Evolutionary conservation across 306 rosid species (phyloP).

Genomic region (Astragalus membranaceus): DNA sequence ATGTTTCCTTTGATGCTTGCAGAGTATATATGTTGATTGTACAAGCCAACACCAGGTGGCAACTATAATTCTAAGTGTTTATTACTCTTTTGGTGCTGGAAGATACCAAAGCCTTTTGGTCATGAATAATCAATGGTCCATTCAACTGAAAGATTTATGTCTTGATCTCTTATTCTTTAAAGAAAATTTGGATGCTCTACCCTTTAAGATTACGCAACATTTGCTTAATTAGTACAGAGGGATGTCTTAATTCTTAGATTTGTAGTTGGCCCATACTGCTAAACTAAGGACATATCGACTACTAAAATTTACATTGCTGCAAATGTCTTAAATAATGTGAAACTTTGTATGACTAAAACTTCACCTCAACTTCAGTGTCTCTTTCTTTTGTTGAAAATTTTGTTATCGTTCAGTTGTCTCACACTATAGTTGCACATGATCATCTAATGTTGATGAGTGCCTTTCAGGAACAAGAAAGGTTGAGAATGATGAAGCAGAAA

Average conservation of each 20-base stretch:
- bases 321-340: neutral
- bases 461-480: slow-evolving; percentile 64
- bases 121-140: no score
- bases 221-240: neutral
- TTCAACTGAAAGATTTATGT: no score
- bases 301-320: neutral
- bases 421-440: neutral
- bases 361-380: neutral
- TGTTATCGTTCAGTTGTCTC: slow-evolving; percentile 1
- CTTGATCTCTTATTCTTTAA: neutral
- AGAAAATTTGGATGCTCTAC: no score
- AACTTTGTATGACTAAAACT: neutral
- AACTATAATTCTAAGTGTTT: no score
- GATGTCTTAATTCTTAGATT: neutral
- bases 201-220: no score
- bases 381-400: neutral
- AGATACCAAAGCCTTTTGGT: no score
- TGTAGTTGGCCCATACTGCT: no score
- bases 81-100: no score
- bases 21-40: no score
- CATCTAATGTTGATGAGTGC: neutral
- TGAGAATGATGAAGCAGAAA: slow-evolving; percentile 66
- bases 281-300: no score
- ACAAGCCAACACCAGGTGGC: no score
- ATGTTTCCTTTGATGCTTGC: no score